Evolutionary conservation across 2,329 filamentous ascomycete species (phyloP), one percentile per base, ranked within the genome.

Genomic region (Fusarium vanettenii): DNA sequence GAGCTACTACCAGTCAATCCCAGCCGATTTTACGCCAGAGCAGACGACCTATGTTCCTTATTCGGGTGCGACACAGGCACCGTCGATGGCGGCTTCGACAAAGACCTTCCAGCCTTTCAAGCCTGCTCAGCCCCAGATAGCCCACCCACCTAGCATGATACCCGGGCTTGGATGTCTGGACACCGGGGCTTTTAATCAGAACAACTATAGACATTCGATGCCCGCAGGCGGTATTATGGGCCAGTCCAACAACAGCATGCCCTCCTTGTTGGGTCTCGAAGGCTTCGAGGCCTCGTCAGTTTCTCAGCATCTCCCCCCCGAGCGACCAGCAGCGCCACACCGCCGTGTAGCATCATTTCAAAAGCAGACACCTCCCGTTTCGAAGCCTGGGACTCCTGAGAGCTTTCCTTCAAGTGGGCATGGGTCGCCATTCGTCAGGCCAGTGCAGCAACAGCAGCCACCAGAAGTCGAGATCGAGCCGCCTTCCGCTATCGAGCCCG

Each of bases 31-130:
- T n/a, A n/a, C 16, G 3, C 25, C 48, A 31, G 48, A 52, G 10
- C 48, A 52, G 48, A 29, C 10, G 2, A 25, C 48, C 16, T 64
- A 71, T 14, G 8, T 22, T 5, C 55, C 68, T 22, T 71, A 60
- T 25, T 31, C 69, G 1, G 20, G 68, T n/a, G 11, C 16, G 5
- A 18, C 57, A 13, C 52, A 60, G 18, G 41, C 18, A 25, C 7
- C 13, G 5, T n/a, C 14, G 10, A 37, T 31, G 8, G 63, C n/a
- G 6, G 39, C 8, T 14, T 56, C 57, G 10, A 18, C 22, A 10
- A 33, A 48, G n/a, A n/a, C 63, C 1, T 66, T 60, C 6, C 63
- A 67, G 4, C 43, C 69, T 5, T 60, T 67, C 35, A 55, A 52
- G 7, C 14, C 68, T n/a, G 25, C 48, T 18, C 25, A n/a, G 48